Evolutionary conservation across 352 stramenopile species (phyloP), one percentile per base, ranked within the genome.

Genomic region (Globisporangium emineosum): DNA sequence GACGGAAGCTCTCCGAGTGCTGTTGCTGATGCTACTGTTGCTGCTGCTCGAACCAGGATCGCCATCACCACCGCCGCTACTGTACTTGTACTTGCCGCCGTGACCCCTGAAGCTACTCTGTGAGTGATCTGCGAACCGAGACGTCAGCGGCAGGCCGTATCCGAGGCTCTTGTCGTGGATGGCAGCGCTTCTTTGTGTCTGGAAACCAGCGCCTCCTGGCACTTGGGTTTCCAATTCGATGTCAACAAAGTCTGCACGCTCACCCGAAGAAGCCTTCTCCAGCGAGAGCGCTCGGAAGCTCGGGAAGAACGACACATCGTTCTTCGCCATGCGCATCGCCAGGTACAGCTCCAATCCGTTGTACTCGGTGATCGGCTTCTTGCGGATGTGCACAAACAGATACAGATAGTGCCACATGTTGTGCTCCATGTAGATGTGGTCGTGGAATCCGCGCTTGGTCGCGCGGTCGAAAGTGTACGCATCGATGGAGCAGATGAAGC

Each of bases 341-440:
- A 93, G 61, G 67, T 86, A 89, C n/a, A 91, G 63, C 68, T 93
- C 83, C n/a, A 93, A 57, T 0, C 83, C 83, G 42, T 85, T 89
- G 74, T 91, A 93, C 49, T 93, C 83, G 0, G 83, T 91, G 37
- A 89, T 88, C 0, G 57, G 71, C 54, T 93, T 93, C 64, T 90
- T 90, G 60, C 77, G 77, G 60, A 93, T 89, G 62, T 93, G 83
- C 13, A 90, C 83, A 57, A 93, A 91, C 4, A 93, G 61, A 33
- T 81, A 90, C 30, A 93, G 72, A 62, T 93, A 93, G 59, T 91
- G 77, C 81, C 82, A 93, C 76, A 91, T 88, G 65, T 91, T 93
- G 71, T 93, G 83, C 33, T 93, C 80, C 25, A 68, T 73, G 59
- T 86, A 84, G 45, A 89, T 88, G 55, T 93, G 83, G 27, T 90